Conservation (phyloP, 805 yeast species). For the Kodamaea restingae region DNA sequence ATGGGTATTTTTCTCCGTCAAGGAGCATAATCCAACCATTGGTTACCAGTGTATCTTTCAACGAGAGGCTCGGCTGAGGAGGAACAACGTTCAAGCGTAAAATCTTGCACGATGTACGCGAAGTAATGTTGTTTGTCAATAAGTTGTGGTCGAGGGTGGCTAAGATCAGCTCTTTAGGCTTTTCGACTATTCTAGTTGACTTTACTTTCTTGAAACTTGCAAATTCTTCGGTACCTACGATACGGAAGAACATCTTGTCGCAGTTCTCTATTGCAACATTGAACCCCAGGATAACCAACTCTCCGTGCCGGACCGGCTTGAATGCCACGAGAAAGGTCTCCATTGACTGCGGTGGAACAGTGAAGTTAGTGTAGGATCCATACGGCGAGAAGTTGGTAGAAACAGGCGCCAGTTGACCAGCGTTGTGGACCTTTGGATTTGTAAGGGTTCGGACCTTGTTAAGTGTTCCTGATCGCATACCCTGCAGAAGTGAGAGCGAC, state of each 20-base stretch:
- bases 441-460: constrained; percentile 5
- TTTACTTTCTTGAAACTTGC: constrained; percentile 7
- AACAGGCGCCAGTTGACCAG: background rate
- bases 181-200: background rate
- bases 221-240: constrained; percentile 29
- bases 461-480: constrained; percentile 3
- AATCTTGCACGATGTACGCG: constrained; percentile 16
- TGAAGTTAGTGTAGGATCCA: constrained; percentile 8
- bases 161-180: constrained; percentile 1
- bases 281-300: constrained; percentile 48
- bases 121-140: constrained; percentile 15
- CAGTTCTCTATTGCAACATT: constrained; percentile 50
- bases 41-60: constrained; percentile 49
- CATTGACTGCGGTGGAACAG: constrained; percentile 25
- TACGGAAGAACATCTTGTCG: constrained; percentile 39
- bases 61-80: constrained; percentile 58
- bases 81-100: constrained; percentile 33
- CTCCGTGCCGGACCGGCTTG: constrained; percentile 48
- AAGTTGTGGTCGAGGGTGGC: constrained; percentile 24
- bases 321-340: constrained; percentile 43
- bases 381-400: constrained; percentile 5
- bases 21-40: constrained; percentile 71
- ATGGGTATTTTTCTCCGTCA: constrained; percentile 65
- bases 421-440: background rate
- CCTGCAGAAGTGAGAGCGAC: background rate